Conservation (phyloP, 1,139 yeast genomes). For the Blastobotrys malaysiensis region DNA sequence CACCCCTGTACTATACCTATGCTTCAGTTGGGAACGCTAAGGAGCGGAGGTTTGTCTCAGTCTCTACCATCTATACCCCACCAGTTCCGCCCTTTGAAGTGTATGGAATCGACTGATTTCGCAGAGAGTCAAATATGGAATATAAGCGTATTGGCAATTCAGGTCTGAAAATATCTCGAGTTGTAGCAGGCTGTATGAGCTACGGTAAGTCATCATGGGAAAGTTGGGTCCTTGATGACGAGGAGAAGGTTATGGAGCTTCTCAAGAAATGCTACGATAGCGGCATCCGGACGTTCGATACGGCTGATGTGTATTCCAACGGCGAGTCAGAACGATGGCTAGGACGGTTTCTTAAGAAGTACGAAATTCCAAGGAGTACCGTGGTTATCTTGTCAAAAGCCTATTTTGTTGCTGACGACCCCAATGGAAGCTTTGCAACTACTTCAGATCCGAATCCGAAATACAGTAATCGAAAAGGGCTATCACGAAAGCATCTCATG, state of each 20-base stretch:
- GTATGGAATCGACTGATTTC: no score
- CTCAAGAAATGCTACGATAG: slow-evolving; percentile 44
- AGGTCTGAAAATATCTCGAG: slow-evolving; percentile 47
- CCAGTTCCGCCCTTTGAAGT: no score
- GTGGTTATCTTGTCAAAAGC: slow-evolving; percentile 30
- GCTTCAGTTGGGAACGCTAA: no score
- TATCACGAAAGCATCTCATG: slow-evolving; percentile 45
- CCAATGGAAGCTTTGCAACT: not conserved
- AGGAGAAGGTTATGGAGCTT: slow-evolving; percentile 37
- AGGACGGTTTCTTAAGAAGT: slow-evolving; percentile 38
- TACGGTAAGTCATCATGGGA: slow-evolving; percentile 45
- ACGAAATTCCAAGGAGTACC: slow-evolving; percentile 36
- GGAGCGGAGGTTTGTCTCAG: no score
- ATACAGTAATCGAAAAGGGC: slow-evolving; percentile 33
- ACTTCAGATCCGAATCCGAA: not conserved
- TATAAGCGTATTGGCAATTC: slow-evolving; percentile 37
- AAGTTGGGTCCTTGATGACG: slow-evolving; percentile 46
- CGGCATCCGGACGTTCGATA: slow-evolving; percentile 48
- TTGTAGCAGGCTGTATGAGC: slow-evolving; percentile 55
- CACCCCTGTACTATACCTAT: no score
- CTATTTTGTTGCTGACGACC: slow-evolving; percentile 42
- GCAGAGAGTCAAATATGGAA: not conserved
- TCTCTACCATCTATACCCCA: no score
- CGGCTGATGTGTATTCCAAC: slow-evolving; percentile 42
- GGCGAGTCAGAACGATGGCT: slow-evolving; percentile 38